A percentile compares a stretch with the other conserved stretches of the same genome.
Evolutionary conservation across 2,329 filamentous ascomycete genomes (phyloP).

Genomic region (Clonostachys chloroleuca): DNA sequence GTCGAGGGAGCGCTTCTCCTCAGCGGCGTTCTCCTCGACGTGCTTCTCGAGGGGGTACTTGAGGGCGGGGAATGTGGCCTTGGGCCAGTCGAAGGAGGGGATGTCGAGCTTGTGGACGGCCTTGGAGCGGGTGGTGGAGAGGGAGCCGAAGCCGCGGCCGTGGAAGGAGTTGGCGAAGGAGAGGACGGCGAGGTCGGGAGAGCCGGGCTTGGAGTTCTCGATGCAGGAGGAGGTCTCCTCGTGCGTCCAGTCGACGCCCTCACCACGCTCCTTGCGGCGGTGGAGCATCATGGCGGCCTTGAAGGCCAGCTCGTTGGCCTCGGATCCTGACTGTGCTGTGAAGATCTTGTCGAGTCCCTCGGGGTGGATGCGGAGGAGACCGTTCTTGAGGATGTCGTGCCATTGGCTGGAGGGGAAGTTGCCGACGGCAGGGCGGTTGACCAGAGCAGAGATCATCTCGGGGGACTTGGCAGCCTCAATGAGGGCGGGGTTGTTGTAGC

Average conservation of each 20-base stretch:
- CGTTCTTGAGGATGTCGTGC: conserved; percentile 66
- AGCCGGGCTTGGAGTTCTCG: conserved; percentile 68
- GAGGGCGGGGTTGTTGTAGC: conserved; percentile 74
- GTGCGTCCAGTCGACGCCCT: conserved; percentile 63
- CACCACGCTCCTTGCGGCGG: conserved; percentile 66
- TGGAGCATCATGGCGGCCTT: conserved; percentile 85
- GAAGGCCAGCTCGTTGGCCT: conserved; percentile 82
- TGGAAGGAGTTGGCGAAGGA: conserved; percentile 78
- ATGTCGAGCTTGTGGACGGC: conserved; percentile 85
- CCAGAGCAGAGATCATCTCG: conserved; percentile 68
- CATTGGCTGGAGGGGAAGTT: conserved; percentile 78
- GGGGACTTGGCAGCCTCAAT: conserved; percentile 60
- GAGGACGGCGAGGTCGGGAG: conserved; percentile 71
- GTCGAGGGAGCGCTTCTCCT: conserved; percentile 68
- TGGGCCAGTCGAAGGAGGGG: conserved; percentile 84
- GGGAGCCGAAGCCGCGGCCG: conserved; percentile 72
- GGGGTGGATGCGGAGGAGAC: conserved; percentile 68
- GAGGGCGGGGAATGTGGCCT: conserved; percentile 70
- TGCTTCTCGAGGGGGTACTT: conserved; percentile 75
- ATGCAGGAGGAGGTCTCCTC: conserved; percentile 66
- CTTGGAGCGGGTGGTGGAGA: conserved; percentile 78
- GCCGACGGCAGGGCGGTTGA: conserved; percentile 75
- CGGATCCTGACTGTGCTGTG: conserved; percentile 73
- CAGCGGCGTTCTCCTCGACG: conserved; percentile 64
- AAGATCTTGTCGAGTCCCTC: conserved; percentile 74